Conservation (phyloP, 805 yeast species). For the Maudiozyma pseudohumilis region DNA sequence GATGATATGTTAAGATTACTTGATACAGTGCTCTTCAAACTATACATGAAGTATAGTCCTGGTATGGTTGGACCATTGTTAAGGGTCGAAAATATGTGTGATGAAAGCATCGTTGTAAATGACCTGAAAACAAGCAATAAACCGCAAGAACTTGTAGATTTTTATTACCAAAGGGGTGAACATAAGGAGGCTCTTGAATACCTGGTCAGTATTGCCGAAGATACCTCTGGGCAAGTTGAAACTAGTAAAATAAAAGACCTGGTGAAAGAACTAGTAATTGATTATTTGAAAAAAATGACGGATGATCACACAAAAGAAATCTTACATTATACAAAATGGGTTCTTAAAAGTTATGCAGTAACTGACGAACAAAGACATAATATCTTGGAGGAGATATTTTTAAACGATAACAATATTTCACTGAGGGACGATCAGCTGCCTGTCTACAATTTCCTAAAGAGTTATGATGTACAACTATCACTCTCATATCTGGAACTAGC, state of each 20-base stretch:
- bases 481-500: slow-evolving; percentile 45
- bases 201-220: slow-evolving; percentile 29
- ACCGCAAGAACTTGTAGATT: slow-evolving; percentile 66
- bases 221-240: not conserved
- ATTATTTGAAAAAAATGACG: slow-evolving; percentile 48
- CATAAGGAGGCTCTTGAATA: slow-evolving; percentile 62
- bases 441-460: slow-evolving; percentile 44
- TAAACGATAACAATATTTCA: slow-evolving; percentile 54
- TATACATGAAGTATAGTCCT: slow-evolving; percentile 61
- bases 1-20: slow-evolving; percentile 39
- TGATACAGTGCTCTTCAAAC: slow-evolving; percentile 69
- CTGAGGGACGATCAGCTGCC: slow-evolving; percentile 44
- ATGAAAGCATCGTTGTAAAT: slow-evolving; percentile 48
- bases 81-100: slow-evolving; percentile 67
- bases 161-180: slow-evolving; percentile 50
- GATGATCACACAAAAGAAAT: slow-evolving; percentile 42
- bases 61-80: slow-evolving; percentile 75
- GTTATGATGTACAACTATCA: slow-evolving; percentile 24
- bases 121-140: slow-evolving; percentile 40
- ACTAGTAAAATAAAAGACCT: slow-evolving; percentile 9
- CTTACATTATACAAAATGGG: slow-evolving; percentile 46
- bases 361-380: slow-evolving; percentile 7
- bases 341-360: slow-evolving; percentile 28
- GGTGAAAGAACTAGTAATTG: slow-evolving; percentile 26
- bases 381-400: slow-evolving; percentile 44